Percentiles rank a stretch among this genome's conserved stretches.
phyloP scores from a whole-genome alignment of 192 early-diverging fungal genomes.

The Phycomyces blakesleeanus region DNA sequence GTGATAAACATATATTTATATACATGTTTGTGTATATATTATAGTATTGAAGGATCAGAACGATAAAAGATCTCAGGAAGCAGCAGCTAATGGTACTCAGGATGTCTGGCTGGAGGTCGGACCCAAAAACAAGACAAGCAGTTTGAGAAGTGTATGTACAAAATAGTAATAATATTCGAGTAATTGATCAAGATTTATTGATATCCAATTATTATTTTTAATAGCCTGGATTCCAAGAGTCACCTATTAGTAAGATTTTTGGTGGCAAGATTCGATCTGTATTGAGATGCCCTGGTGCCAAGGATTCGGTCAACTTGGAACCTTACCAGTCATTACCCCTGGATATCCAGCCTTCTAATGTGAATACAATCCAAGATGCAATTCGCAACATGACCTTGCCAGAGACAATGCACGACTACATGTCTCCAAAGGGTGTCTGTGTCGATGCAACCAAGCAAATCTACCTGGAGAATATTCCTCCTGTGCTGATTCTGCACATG shows the following conservation, averaged over 20 bases:
- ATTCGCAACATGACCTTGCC: slow-evolving; percentile 71
- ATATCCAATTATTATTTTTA: slow-evolving; percentile 5
- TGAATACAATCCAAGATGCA: slow-evolving; percentile 83
- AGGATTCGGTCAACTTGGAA: slow-evolving; percentile 80
- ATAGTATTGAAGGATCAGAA: slow-evolving; percentile 13
- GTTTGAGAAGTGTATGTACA: slow-evolving; percentile 51
- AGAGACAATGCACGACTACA: slow-evolving; percentile 82
- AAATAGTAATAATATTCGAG: not conserved
- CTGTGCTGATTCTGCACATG: slow-evolving; percentile 88
- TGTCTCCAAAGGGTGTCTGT: slow-evolving; percentile 41
- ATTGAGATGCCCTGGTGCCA: slow-evolving; percentile 63
- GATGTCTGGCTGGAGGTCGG: slow-evolving; percentile 91
- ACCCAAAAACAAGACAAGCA: slow-evolving; percentile 69
- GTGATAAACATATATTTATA: too few relatives aligned
- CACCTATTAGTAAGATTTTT: slow-evolving; percentile 86
- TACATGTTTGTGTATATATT: too few relatives aligned
- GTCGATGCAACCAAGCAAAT: slow-evolving; percentile 78
- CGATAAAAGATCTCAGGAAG: slow-evolving; percentile 6
- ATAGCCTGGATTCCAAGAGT: slow-evolving; percentile 60
- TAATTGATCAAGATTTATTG: slow-evolving; percentile 8
- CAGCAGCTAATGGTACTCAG: slow-evolving; percentile 27
- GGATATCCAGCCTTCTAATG: slow-evolving; percentile 70
- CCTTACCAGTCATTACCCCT: slow-evolving; percentile 86
- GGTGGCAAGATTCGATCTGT: slow-evolving; percentile 78
- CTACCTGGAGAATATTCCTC: slow-evolving; percentile 77